Conservation (phyloP, 83 land plant species). For the Thuja plicata region DNA sequence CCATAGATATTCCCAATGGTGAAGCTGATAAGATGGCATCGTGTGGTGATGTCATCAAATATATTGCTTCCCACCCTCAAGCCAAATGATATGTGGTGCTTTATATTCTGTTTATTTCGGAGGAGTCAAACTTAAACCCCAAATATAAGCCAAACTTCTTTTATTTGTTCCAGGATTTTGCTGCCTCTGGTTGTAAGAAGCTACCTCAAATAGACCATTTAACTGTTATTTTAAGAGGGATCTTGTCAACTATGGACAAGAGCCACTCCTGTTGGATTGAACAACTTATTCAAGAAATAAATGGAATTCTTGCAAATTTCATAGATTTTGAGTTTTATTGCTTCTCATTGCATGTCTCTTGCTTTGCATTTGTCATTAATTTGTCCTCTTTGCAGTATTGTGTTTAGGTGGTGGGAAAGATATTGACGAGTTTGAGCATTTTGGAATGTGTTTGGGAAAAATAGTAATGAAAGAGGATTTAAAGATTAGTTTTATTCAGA, state of each 20-base stretch:
- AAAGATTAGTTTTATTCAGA: not conserved
- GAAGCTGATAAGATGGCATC: conserved; percentile 29
- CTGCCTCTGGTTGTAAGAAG: not conserved
- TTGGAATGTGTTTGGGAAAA: not conserved
- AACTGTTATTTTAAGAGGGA: not conserved
- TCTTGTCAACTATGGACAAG: not conserved
- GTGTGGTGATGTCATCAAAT: conserved; percentile 30
- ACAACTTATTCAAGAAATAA: conserved; percentile 3
- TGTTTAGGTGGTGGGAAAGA: not conserved
- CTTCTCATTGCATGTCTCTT: conserved; percentile 1
- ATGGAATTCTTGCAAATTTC: not conserved
- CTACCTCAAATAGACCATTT: not conserved
- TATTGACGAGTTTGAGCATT: too few species aligned
- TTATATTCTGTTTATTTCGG: not conserved
- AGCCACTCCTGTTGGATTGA: not conserved
- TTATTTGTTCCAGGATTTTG: not conserved
- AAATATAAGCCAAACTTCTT: not conserved
- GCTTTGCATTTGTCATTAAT: not conserved
- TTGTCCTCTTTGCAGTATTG: not conserved
- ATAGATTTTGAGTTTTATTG: not conserved
- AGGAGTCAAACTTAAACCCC: not conserved
- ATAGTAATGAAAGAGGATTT: not conserved
- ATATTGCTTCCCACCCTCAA: conserved; percentile 28
- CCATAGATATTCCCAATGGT: conserved; percentile 27
- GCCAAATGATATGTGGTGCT: conserved; percentile 16